These are phyloP conservation scores for Paecilomyces dactylethromorphus DNA, from an alignment of 2,329 filamentous ascomycete species.

Conservation along the genomic window DNA sequence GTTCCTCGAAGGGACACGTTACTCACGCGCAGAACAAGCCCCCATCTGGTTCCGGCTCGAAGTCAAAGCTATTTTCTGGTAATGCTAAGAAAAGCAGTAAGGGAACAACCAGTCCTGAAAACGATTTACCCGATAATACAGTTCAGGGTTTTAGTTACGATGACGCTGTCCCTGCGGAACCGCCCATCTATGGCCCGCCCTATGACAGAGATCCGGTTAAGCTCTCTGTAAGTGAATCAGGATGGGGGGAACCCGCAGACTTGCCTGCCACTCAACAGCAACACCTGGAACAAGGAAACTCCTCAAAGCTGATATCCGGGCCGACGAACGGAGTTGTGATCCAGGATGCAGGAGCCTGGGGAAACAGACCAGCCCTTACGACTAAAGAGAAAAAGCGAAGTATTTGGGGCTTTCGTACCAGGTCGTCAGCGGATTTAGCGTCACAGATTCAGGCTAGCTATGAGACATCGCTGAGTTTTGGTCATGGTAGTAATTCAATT, in stretches of 20 bases:
- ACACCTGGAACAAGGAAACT: conserved; percentile 27
- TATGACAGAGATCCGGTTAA: conserved; percentile 24
- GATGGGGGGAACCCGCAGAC: conserved; percentile 22
- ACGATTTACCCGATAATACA: conserved; percentile 20
- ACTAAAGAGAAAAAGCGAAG: conserved; percentile 78
- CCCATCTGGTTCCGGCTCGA: conserved; percentile 11
- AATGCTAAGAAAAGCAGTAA: conserved; percentile 22
- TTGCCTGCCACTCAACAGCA: conserved; percentile 12
- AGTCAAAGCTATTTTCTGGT: conserved; percentile 17
- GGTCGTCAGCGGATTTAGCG: conserved; percentile 61
- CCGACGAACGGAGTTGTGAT: conserved; percentile 82
- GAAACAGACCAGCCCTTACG: conserved; percentile 58
- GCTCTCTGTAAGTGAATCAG: conserved; percentile 26
- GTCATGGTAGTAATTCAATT: conserved; percentile 42
- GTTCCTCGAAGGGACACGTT: conserved; percentile 12
- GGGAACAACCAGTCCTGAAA: conserved; percentile 34
- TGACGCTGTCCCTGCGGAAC: conserved; percentile 51
- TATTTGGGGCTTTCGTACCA: conserved; percentile 59
- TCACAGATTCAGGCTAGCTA: conserved; percentile 26
- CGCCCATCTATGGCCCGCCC: conserved; percentile 45
- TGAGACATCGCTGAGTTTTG: conserved; percentile 40
- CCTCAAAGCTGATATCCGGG: conserved; percentile 62
- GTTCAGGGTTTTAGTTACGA: conserved; percentile 50
- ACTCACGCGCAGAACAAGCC: conserved; percentile 13
- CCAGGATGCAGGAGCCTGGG: conserved; percentile 76